Percentiles rank a stretch among this genome's conserved stretches.
These are phyloP conservation scores for Liquidambar formosana DNA, from an alignment of 164 flowering plant species.

Conservation along the genomic window DNA sequence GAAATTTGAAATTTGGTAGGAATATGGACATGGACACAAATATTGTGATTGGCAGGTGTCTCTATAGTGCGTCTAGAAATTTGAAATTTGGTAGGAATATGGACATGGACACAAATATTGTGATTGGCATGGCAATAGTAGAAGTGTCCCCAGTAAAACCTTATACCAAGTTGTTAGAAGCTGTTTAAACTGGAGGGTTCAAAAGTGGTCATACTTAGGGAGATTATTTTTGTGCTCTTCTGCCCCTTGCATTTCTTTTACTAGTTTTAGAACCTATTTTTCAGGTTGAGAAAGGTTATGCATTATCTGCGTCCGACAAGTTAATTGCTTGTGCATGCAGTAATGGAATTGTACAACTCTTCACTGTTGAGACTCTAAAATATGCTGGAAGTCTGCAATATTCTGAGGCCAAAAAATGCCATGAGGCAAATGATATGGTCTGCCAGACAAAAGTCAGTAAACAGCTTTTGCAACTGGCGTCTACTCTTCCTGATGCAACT, in stretches of 20 bases:
- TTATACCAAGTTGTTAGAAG: not conserved
- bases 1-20: not conserved
- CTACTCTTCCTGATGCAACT: conserved; percentile 62
- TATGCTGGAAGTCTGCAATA: conserved; percentile 49
- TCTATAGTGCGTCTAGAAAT: no score
- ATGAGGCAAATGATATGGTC: conserved; percentile 11
- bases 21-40: not conserved
- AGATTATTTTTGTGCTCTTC: not conserved
- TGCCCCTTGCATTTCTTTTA: not conserved
- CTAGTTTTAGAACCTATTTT: conserved; percentile 13
- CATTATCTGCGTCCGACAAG: conserved; percentile 51
- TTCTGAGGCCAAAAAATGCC: conserved; percentile 32
- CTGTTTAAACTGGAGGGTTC: not conserved
- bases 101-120: not conserved
- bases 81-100: not conserved
- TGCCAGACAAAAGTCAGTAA: conserved; percentile 7
- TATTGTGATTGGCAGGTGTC: not conserved
- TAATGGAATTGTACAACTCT: conserved; percentile 61
- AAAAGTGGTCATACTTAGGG: not conserved
- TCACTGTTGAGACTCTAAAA: conserved; percentile 33
- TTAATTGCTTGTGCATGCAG: conserved; percentile 80
- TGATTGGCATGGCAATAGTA: not conserved
- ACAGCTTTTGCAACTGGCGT: conserved; percentile 16
- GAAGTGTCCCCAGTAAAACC: not conserved
- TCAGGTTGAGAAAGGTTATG: conserved; percentile 65